Conservation (phyloP, 1,139 yeast genomes). For the Blastobotrys niveus region DNA sequence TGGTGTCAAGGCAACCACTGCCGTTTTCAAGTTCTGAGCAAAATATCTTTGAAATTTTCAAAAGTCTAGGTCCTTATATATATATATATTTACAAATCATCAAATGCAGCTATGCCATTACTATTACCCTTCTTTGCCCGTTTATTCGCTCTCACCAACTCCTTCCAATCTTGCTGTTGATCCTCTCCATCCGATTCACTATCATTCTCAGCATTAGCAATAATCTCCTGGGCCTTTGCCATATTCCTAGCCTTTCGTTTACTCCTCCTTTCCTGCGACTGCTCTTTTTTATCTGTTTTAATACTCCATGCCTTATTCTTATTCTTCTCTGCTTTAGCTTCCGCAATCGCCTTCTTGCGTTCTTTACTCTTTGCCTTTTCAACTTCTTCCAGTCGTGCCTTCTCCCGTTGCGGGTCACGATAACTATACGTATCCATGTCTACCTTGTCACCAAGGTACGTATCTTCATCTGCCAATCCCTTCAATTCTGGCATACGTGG, state of each 20-base stretch:
- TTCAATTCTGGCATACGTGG: conserved; percentile 94
- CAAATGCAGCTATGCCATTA: conserved; percentile 57
- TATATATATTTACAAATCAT: conserved; percentile 51
- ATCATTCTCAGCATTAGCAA: conserved; percentile 28
- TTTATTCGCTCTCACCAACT: conserved; percentile 60
- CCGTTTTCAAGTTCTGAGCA: conserved; percentile 44
- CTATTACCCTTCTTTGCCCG: conserved; percentile 41
- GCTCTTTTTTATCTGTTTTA: conserved; percentile 57
- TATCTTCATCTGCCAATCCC: conserved; percentile 47
- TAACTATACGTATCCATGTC: conserved; percentile 64
- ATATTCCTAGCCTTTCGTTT: conserved; percentile 59
- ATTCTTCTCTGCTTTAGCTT: conserved; percentile 42
- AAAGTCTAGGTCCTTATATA: background rate
- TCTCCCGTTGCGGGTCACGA: conserved; percentile 59
- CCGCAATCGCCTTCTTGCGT: conserved; percentile 25
- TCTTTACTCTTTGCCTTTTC: conserved; percentile 31
- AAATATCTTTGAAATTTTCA: conserved; percentile 50
- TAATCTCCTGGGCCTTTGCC: conserved; percentile 39
- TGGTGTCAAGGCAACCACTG: conserved; percentile 52
- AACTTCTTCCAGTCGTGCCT: conserved; percentile 52
- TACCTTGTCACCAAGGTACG: conserved; percentile 60
- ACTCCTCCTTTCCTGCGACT: conserved; percentile 55
- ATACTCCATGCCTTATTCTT: conserved; percentile 78
- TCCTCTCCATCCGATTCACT: conserved; percentile 47
- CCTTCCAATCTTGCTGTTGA: conserved; percentile 79